Evolutionary conservation across 176 grass and related monocot genomes (phyloP).

Genomic region (Chrysopogon serrulatus): DNA sequence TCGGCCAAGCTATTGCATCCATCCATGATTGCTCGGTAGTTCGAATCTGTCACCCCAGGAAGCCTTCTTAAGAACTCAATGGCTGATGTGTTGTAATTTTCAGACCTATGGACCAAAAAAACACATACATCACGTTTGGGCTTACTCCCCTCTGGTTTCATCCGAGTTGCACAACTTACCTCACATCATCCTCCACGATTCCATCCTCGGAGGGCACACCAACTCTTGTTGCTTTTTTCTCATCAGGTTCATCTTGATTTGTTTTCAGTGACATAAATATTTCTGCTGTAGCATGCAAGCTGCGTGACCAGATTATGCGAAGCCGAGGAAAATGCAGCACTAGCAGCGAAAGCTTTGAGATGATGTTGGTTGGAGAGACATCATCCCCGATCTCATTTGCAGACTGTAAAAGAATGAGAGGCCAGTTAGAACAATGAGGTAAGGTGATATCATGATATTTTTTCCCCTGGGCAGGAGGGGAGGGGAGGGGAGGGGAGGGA

Average conservation of each 20-base stretch:
- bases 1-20: constrained; percentile 79
- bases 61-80: constrained; percentile 93
- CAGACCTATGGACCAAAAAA: constrained; percentile 41
- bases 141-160: not conserved
- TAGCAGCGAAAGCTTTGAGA: constrained; percentile 79
- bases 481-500: not conserved
- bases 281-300: constrained; percentile 79
- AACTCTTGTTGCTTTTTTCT: constrained; percentile 80
- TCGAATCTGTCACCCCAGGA: constrained; percentile 86
- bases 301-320: constrained; percentile 91
- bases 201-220: constrained; percentile 91
- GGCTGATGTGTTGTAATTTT: constrained; percentile 93
- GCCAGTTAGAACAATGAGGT: constrained; percentile 1
- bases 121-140: not conserved
- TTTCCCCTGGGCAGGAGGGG: too few relatives aligned
- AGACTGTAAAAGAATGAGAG: constrained; percentile 54
- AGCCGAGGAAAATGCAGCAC: constrained; percentile 93
- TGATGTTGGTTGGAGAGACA: constrained; percentile 80
- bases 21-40: constrained; percentile 84
- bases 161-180: constrained; percentile 28
- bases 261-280: constrained; percentile 88
- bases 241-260: constrained; percentile 98
- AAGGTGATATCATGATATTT: not conserved
- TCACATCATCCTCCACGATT: constrained; percentile 69
- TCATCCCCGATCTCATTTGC: constrained; percentile 89